These are phyloP conservation scores for Vitis amurensis DNA, from an alignment of 164 flowering plant genomes.

Conservation along the genomic window DNA sequence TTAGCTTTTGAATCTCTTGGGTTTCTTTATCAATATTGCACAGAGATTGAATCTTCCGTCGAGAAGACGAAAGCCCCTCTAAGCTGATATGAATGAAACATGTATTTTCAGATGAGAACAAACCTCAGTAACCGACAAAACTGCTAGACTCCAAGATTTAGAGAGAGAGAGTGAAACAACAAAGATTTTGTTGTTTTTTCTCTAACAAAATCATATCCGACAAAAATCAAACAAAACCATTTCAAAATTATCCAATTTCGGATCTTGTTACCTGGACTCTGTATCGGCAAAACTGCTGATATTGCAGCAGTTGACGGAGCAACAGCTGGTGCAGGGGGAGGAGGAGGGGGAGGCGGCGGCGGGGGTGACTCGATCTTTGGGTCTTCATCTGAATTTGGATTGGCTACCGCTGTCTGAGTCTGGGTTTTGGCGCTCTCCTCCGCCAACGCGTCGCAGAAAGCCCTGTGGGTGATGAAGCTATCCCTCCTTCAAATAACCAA, in stretches of 20 bases:
- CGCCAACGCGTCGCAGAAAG: constrained; percentile 66
- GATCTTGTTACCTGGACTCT: constrained; percentile 36
- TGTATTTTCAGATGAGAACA: constrained; percentile 24
- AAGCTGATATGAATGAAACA: too few species aligned
- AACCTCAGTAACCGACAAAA: constrained; percentile 41
- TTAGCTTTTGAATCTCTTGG: constrained; percentile 27
- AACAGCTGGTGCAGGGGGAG: constrained; percentile 9
- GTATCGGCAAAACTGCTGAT: constrained; percentile 26
- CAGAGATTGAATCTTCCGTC: constrained; percentile 13
- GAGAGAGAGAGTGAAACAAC: constrained; percentile 13
- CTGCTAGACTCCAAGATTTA: constrained; percentile 33
- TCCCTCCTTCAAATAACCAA: constrained; percentile 45
- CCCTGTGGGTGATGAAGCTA: constrained; percentile 67
- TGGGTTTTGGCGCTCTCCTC: constrained; percentile 49
- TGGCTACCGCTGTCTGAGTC: neutral
- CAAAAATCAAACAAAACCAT: constrained; percentile 15
- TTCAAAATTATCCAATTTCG: neutral
- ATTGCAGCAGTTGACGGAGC: constrained; percentile 23
- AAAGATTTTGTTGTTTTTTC: neutral
- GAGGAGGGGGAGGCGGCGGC: constrained; percentile 13
- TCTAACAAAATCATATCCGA: constrained; percentile 13
- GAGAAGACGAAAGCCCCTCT: neutral
- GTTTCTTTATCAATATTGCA: constrained; percentile 11
- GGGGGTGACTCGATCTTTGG: constrained; percentile 22
- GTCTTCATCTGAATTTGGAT: constrained; percentile 23